These are phyloP conservation scores for Chionographis japonica DNA, from an alignment of 106 monocot species.

Conservation along the genomic window DNA sequence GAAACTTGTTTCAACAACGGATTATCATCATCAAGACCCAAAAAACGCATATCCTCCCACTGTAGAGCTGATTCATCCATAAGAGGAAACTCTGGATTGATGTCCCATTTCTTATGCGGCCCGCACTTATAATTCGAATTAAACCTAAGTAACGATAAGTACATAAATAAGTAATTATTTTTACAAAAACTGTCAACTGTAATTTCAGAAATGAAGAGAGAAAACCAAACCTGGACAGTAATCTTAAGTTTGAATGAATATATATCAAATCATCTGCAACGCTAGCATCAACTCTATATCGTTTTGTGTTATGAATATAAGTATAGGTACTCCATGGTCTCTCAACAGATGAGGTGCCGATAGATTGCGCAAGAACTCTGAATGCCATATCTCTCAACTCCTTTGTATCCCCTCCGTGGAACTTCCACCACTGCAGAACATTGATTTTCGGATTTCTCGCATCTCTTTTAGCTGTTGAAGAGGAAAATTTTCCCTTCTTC, in stretches of 20 bases:
- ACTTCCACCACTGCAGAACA: constrained; percentile 56
- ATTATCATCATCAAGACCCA: constrained; percentile 36
- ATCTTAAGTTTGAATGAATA: constrained; percentile 50
- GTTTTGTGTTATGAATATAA: constrained; percentile 23
- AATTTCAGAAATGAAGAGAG: neutral
- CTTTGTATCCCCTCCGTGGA: constrained; percentile 56
- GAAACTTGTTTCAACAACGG: constrained; percentile 20
- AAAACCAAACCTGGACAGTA: constrained; percentile 39
- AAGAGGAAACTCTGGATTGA: constrained; percentile 20
- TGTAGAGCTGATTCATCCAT: constrained; percentile 29
- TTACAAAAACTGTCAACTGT: neutral
- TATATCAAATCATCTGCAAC: constrained; percentile 29
- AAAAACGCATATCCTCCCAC: constrained; percentile 29
- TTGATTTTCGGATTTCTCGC: constrained; percentile 51
- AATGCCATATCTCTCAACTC: constrained; percentile 58
- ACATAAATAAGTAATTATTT: neutral
- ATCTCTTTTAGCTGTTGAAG: constrained; percentile 49
- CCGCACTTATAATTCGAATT: constrained; percentile 28
- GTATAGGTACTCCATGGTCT: constrained; percentile 36
- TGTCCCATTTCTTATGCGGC: constrained; percentile 38
- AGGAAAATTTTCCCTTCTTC: constrained; percentile 52
- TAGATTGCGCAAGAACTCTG: constrained; percentile 40
- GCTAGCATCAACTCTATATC: constrained; percentile 18
- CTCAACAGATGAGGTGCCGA: constrained; percentile 29
- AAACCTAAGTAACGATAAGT: constrained; percentile 16